Conservation (phyloP, 2,329 filamentous ascomycete genomes). For the Cladorrhinum sp. region DNA sequence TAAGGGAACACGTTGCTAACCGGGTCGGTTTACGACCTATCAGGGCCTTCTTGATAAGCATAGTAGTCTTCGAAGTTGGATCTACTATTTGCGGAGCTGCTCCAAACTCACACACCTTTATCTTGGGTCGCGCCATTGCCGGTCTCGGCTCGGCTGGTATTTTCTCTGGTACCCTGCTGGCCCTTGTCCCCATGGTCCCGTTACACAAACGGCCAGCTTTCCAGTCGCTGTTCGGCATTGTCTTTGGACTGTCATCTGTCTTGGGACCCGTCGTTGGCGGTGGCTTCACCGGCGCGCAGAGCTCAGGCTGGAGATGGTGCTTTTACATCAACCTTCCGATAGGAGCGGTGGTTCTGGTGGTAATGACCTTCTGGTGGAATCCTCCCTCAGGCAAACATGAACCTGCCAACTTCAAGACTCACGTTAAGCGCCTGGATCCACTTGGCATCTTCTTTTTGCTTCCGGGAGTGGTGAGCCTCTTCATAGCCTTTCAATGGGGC, state of each 20-base stretch:
- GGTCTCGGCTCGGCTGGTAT: conserved; percentile 56
- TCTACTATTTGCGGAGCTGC: conserved; percentile 55
- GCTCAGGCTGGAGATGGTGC: conserved; percentile 51
- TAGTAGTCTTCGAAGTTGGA: conserved; percentile 53
- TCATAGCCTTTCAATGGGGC: conserved; percentile 64
- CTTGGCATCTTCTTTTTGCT: conserved; percentile 59
- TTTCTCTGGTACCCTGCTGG: conserved; percentile 55
- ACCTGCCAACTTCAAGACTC: conserved; percentile 36
- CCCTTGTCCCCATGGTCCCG: conserved; percentile 57
- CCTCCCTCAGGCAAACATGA: conserved; percentile 35
- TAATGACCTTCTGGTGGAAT: conserved; percentile 48
- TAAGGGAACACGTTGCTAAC: not conserved
- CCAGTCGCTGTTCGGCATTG: conserved; percentile 52
- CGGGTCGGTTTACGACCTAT: not conserved
- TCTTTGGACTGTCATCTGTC: conserved; percentile 55
- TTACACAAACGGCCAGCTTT: conserved; percentile 59
- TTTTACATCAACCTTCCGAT: conserved; percentile 59
- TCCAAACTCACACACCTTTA: conserved; percentile 51
- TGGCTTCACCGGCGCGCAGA: conserved; percentile 46
- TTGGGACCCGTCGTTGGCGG: conserved; percentile 53
- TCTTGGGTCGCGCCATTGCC: conserved; percentile 55
- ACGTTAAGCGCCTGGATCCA: conserved; percentile 54
- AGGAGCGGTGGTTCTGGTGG: conserved; percentile 48
- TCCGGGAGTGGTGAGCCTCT: conserved; percentile 55
- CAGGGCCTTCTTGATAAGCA: conserved; percentile 44